phyloP scores from a whole-genome alignment of 2,329 filamentous ascomycete genomes.

The Diaporthe helianthi region DNA sequence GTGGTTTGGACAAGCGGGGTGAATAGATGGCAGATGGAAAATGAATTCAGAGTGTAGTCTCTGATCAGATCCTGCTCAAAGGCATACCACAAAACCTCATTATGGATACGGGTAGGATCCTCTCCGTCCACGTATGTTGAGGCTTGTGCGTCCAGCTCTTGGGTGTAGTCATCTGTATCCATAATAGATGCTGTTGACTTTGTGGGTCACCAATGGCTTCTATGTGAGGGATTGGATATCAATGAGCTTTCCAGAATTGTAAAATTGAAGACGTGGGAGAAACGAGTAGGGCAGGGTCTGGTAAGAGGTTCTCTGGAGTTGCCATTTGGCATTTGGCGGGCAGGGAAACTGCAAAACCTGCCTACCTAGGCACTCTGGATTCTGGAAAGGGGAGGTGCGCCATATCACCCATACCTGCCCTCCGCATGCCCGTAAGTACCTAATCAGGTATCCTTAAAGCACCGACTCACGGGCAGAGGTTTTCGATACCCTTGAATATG shows the following conservation, averaged over 20 bases:
- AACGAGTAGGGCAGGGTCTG: neutral
- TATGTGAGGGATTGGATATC: neutral
- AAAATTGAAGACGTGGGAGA: neutral
- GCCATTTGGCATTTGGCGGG: neutral
- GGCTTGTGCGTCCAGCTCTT: neutral
- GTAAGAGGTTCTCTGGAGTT: neutral
- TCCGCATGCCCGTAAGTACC: neutral
- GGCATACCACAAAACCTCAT: constrained; percentile 28
- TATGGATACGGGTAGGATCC: neutral
- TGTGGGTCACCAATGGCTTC: neutral
- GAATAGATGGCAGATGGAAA: constrained; percentile 30
- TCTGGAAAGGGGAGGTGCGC: neutral
- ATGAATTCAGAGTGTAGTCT: constrained; percentile 31
- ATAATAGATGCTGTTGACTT: neutral
- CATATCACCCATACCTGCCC: neutral
- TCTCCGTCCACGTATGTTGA: neutral
- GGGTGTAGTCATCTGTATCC: neutral
- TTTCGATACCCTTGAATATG: neutral
- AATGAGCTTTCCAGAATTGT: neutral
- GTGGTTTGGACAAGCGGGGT: constrained; percentile 20
- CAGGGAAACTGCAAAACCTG: neutral
- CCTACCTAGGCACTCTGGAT: too few relatives aligned
- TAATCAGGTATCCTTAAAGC: neutral
- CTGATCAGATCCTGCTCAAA: constrained; percentile 26
- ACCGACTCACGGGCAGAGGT: neutral